These are phyloP conservation scores for Sisymbrium irio DNA, from an alignment of 345 rosid genomes.

Conservation along the genomic window DNA sequence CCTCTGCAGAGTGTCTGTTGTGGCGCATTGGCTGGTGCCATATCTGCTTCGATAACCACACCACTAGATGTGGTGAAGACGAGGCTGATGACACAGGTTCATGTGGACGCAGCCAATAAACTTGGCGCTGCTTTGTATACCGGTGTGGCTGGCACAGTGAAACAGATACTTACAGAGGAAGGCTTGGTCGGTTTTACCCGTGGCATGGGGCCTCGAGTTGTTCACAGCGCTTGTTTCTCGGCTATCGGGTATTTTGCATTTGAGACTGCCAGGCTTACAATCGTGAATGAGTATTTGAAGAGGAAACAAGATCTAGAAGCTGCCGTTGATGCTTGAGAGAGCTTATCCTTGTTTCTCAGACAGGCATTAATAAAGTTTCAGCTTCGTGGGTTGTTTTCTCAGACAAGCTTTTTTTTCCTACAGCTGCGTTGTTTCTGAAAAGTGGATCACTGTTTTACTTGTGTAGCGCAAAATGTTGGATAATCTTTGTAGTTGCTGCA, in stretches of 20 bases:
- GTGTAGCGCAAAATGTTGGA: background rate
- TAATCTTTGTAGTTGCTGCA: background rate
- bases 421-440: background rate
- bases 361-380: background rate
- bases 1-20: slow-evolving; percentile 85
- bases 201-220: slow-evolving; percentile 83
- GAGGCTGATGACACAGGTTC: slow-evolving; percentile 87
- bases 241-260: slow-evolving; percentile 91
- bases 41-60: slow-evolving; percentile 85
- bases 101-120: slow-evolving; percentile 43
- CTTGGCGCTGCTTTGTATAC: slow-evolving; percentile 57
- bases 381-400: background rate
- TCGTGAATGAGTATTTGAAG: slow-evolving; percentile 70
- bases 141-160: slow-evolving; percentile 64
- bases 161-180: slow-evolving; percentile 82
- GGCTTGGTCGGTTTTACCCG: slow-evolving; percentile 84
- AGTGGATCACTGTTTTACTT: background rate
- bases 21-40: slow-evolving; percentile 91
- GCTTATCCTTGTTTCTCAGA: background rate
- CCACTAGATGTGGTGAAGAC: slow-evolving; percentile 94
- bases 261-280: slow-evolving; percentile 82
- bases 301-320: slow-evolving; percentile 46
- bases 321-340: slow-evolving; percentile 4
- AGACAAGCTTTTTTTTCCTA: background rate
- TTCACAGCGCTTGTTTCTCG: slow-evolving; percentile 92